Evolutionary conservation across 83 land plant species (phyloP), one percentile per base, ranked within the genome.

Genomic region (Diphasiastrum complanatum): DNA sequence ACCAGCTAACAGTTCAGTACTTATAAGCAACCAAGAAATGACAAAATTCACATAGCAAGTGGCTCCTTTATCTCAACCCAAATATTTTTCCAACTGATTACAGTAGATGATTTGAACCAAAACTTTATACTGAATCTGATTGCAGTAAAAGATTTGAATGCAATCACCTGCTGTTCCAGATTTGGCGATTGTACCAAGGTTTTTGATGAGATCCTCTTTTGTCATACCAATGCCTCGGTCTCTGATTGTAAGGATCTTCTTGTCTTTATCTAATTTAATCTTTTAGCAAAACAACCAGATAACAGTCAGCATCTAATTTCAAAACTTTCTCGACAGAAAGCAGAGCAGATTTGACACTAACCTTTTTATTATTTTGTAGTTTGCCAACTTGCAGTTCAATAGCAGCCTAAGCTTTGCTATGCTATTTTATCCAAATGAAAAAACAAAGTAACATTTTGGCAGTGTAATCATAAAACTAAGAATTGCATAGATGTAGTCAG

Each of bases 201-300:
- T 89, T 78, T 95, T 95, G 49, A 95, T 86, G 8, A 95, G 69
- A 68, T 95, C 99, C 47, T 95, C 99, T 47, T 95, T 95, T 10
- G 99, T 95, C 99, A 95, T 95, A 18, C 99, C 99, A 40, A 93
- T 85, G 60, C 98, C 98, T 40, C 84, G 69, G 53, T 93, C 98
- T 5, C 96, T 70, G 57, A 93, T 83, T 14, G 98, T 75, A 12
- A 93, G 78, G 2, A 85, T 78, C 63, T 83, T 93, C 46, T 89
- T 93, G 33, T 82, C 98, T 56, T 89, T 93, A 55, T 93, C 98
- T 69, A 93, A 60, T 49, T 83, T 88, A 57, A 93, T 89, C 98
- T 93, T 20, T 48, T 48, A 12, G 20, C 20, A 11, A 48, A 20
- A 12, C 6, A 12, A 12, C 51, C 51, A 48, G 18, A 18, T 48